phyloP scores from a whole-genome alignment of 2,329 filamentous ascomycete species.

The Epichloe gansuensis region DNA sequence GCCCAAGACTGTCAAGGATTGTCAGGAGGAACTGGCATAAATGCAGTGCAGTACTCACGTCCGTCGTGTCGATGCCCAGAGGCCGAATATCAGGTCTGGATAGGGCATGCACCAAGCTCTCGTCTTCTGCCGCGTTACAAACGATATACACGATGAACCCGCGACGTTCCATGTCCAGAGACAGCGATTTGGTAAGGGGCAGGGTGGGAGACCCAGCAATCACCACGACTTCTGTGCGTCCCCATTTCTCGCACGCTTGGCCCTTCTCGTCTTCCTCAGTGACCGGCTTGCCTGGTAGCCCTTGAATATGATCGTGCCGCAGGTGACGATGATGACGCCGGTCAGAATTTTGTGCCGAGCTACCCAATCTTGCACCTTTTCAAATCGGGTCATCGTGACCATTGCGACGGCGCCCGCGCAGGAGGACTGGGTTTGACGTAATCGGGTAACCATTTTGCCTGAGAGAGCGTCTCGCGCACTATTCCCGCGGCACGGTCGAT shows the following conservation, averaged over 20 bases:
- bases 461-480: constrained; percentile 57
- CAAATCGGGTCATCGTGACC: constrained; percentile 25
- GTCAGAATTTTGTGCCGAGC: constrained; percentile 60
- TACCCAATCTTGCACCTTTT: constrained; percentile 59
- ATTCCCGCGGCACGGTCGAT: constrained; percentile 63
- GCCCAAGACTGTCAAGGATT: background rate
- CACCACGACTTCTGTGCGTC: constrained; percentile 74
- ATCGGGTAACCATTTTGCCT: constrained; percentile 61
- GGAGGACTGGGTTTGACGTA: constrained; percentile 49
- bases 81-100: constrained; percentile 72
- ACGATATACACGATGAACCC: constrained; percentile 92
- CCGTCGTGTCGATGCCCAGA: constrained; percentile 69
- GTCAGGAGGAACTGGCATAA: background rate
- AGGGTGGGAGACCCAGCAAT: constrained; percentile 80
- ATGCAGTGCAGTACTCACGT: constrained; percentile 38
- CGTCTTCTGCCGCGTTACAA: constrained; percentile 74
- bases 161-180: constrained; percentile 75
- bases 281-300: constrained; percentile 40
- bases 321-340: constrained; percentile 56
- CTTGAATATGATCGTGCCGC: constrained; percentile 51
- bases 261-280: constrained; percentile 57
- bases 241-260: constrained; percentile 72
- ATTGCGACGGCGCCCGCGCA: constrained; percentile 20
- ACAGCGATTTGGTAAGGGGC: constrained; percentile 70
- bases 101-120: constrained; percentile 63